Evolutionary conservation across 1,284 basidiomycete species (phyloP), one percentile per base, ranked within the genome.

Genomic region (Rhodotorula sp.): DNA sequence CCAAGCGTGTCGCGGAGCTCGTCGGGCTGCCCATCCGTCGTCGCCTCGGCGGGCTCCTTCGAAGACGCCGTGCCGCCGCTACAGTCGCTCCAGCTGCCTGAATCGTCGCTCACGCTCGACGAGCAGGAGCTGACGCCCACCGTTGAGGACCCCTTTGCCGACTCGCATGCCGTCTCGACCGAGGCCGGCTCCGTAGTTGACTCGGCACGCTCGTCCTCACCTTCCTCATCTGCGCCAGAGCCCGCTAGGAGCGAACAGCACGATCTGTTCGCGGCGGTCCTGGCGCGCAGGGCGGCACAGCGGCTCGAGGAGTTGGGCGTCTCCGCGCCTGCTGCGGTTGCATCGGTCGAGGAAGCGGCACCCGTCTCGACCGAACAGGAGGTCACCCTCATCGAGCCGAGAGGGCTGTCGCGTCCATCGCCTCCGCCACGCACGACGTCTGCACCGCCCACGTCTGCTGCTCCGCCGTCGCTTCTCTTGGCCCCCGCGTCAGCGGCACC

Each of bases 201-300:
- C 34, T 54, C 16, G 53, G 34, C 34, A 34, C 34, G 34, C 3
- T 34, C 34, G 34, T 34, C 34, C 34, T 34, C 34, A 5, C 34
- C 34, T 34, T 34, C 34, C 5, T 34, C 34, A 34, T 34, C 2
- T 5, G 34, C 5, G 34, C 34, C 34, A 34, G 34, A 34, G 34
- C 34, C 34, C 34, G 2, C 34, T 5, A 34, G 34, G 5, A 34
- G 34, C 34, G 34, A 10, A 41, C 12, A 17, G 44, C 48, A 21
- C 2, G 57, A 64, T 45, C 65, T 67, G 8, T 58, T 45, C 53
- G 27, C 21, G 7, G 61, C 9, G n/a, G 59, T 25, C 23, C 54
- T 53, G 10, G 59, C 41, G 16, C 41, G 58, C 9, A 25, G 59
- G 48, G 17, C n/a, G 25, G n/a, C 17, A n/a, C 25, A n/a, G 7